Base-by-base conservation (phyloP, 148 eudicot species). In the Silene uniflora region DNA sequence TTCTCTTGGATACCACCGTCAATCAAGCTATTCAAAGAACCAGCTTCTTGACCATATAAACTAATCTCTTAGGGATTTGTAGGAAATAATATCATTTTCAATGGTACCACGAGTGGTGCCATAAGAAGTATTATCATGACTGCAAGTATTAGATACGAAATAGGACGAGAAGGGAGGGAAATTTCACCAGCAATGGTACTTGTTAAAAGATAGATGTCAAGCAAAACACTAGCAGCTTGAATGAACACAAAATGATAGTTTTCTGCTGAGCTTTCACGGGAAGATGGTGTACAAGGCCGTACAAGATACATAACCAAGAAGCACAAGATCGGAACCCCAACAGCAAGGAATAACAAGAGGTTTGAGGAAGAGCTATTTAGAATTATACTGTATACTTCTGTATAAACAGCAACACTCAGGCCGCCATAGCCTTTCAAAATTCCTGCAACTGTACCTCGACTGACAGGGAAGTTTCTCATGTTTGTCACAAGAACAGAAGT, bases 401-500 rank as follows among this genome's bases (percentile, higher is more conserved):
- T 90, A 39, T 78, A 91, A 46, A 94, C 93, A 59, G 95, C 91
- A 12, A 96, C 96, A 78, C 97, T 91, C 42, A 94, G 80, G 58
- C 97, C 98, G 10, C 76, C 82, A 59, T 91, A 91, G 62, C 98
- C 98, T 83, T 91, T 94, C 16, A 94, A 87, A 61, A 91, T 88
- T 67, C 98, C 93, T 0, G 98, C 95, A 44, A 93, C 91, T 0
- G 93, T 90, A 67, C 98, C 98, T 69, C 97, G 77, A 59, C 86
- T 90, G 62, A 83, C 72, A 47, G 98, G 98, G 71, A 93, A 93
- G 77, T 93, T 93, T 76, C 90, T 87, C 97, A 93, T 91, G 88
- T 93, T 93, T 72, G 97, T 93, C 1, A 93, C 97, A 7, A 93
- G 91, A 7, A 88, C 88, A 0, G 97, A 86, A 7, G 97, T 93